These are phyloP conservation scores for Pyricularia pennisetigena DNA, from an alignment of 2,329 filamentous ascomycete species.

Conservation along the genomic window DNA sequence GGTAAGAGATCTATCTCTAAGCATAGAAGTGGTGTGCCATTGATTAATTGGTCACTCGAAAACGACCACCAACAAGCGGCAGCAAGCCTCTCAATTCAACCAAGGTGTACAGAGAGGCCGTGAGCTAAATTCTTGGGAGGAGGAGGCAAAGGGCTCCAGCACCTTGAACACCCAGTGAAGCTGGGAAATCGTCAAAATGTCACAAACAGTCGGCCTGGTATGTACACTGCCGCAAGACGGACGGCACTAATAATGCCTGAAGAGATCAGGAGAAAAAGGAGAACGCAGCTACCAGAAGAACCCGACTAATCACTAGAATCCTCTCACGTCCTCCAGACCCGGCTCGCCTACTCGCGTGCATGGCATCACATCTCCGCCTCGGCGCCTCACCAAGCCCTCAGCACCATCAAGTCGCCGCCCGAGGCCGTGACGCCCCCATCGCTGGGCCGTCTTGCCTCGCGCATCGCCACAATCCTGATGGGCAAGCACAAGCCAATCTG, in stretches of 20 bases:
- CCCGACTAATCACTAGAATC: background rate
- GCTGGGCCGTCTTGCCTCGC: slow-evolving; percentile 81
- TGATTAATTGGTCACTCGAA: background rate
- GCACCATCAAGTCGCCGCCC: slow-evolving; percentile 38
- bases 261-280: background rate
- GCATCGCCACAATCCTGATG: slow-evolving; percentile 83
- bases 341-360: slow-evolving; percentile 88
- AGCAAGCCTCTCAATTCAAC: background rate
- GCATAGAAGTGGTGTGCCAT: background rate
- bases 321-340: slow-evolving; percentile 50
- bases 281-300: background rate
- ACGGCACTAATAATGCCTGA: background rate
- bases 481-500: slow-evolving; percentile 99
- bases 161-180: background rate
- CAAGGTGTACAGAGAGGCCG: background rate
- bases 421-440: slow-evolving; percentile 55
- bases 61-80: background rate
- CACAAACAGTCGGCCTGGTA: slow-evolving; percentile 70
- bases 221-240: slow-evolving; percentile 15
- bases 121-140: background rate
- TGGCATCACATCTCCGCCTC: slow-evolving; percentile 83
- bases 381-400: slow-evolving; percentile 50
- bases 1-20: background rate
- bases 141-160: background rate
- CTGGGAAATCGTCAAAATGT: slow-evolving; percentile 44